These are phyloP conservation scores for Kodamaea suecica DNA, from an alignment of 1,139 yeast species.

Conservation along the genomic window DNA sequence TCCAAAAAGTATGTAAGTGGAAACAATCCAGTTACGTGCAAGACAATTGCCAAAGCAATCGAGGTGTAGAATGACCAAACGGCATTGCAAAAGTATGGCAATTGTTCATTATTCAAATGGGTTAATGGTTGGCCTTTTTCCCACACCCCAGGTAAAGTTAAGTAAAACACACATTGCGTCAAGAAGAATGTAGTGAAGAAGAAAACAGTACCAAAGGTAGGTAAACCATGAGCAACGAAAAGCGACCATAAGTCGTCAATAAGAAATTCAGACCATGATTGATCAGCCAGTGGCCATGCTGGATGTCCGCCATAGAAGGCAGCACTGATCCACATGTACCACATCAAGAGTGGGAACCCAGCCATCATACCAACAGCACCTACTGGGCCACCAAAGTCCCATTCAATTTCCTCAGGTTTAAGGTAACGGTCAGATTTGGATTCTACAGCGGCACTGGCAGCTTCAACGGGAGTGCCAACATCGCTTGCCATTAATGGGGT, in stretches of 20 bases:
- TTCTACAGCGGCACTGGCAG: not conserved
- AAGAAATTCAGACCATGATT: constrained; percentile 57
- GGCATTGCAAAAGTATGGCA: constrained; percentile 93
- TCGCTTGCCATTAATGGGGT: no score
- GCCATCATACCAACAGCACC: constrained; percentile 93
- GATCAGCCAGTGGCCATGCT: constrained; percentile 63
- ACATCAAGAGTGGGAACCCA: constrained; percentile 92
- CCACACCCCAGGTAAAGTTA: constrained; percentile 92
- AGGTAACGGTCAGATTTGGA: constrained; percentile 21
- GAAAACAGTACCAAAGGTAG: constrained; percentile 63
- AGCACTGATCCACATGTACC: constrained; percentile 94
- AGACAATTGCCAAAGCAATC: constrained; percentile 50
- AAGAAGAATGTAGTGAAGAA: constrained; percentile 68
- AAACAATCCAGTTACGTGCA: constrained; percentile 75
- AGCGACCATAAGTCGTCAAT: constrained; percentile 38
- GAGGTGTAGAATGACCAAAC: constrained; percentile 76
- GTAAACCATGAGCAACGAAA: constrained; percentile 60
- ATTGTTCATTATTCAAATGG: constrained; percentile 73
- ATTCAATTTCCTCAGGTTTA: constrained; percentile 49
- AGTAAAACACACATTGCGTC: constrained; percentile 73
- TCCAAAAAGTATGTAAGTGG: constrained; percentile 72
- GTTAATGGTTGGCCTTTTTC: constrained; percentile 90
- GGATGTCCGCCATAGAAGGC: constrained; percentile 71
- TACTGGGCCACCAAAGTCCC: constrained; percentile 92
- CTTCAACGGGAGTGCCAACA: no score